Evolutionary conservation across 306 rosid species (phyloP).

Genomic region (Casuarina cunninghamiana): DNA sequence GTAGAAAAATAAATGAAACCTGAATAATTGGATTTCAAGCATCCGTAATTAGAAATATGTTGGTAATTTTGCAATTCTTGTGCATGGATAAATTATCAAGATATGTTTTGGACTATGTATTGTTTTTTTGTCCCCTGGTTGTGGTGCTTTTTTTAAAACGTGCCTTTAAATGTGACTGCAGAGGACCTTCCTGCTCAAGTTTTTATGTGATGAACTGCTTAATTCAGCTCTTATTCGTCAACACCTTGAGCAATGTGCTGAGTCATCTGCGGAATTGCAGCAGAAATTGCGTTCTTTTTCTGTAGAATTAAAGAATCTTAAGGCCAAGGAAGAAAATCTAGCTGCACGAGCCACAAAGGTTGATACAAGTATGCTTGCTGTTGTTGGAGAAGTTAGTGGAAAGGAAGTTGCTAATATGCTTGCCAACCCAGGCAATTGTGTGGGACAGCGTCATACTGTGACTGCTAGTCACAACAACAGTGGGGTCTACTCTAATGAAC

Average conservation of each 20-base stretch:
- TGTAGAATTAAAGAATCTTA: constrained; percentile 85
- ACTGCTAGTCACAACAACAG: constrained; percentile 40
- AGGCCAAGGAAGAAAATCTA: constrained; percentile 72
- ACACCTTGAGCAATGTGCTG: constrained; percentile 92
- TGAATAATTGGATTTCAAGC: background rate
- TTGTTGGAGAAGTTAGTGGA: constrained; percentile 47
- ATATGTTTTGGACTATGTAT: constrained; percentile 9
- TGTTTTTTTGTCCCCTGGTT: constrained; percentile 13
- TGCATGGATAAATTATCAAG: constrained; percentile 19
- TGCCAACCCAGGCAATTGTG: constrained; percentile 43
- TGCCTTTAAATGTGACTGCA: constrained; percentile 45
- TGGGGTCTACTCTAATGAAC: constrained; percentile 41
- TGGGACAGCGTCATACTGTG: constrained; percentile 38
- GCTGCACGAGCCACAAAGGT: constrained; percentile 68
- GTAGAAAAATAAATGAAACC: background rate
- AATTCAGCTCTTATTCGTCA: constrained; percentile 70
- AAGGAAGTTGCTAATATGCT: constrained; percentile 45
- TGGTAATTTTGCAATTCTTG: background rate
- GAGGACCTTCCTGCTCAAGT: constrained; percentile 81
- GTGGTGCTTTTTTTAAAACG: constrained; percentile 10
- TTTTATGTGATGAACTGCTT: constrained; percentile 90
- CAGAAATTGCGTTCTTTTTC: constrained; percentile 76
- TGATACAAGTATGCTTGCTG: constrained; percentile 38
- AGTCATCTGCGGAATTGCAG: constrained; percentile 72
- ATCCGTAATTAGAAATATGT: background rate